Evolutionary conservation across 1,284 basidiomycete genomes (phyloP).

Genomic region (Irpex sp.): DNA sequence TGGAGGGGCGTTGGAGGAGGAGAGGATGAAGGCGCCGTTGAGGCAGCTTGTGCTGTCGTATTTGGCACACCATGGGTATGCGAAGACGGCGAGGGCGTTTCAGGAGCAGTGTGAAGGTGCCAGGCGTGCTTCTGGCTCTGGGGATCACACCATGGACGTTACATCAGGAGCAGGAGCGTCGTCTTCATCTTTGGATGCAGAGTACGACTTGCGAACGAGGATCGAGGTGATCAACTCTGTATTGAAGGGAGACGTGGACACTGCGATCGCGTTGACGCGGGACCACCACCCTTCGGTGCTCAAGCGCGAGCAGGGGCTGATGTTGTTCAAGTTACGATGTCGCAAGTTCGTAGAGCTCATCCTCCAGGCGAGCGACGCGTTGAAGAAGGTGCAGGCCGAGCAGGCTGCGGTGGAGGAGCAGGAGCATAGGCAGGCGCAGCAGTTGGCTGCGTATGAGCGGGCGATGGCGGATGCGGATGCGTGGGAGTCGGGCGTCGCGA

Average conservation of each 20-base stretch:
- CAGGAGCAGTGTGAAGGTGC: constrained; percentile 29
- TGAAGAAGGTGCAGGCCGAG: constrained; percentile 47
- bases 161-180: constrained; percentile 16
- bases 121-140: constrained; percentile 34
- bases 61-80: constrained; percentile 76
- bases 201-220: constrained; percentile 55
- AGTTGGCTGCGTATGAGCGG: constrained; percentile 19
- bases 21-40: constrained; percentile 35
- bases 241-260: constrained; percentile 64
- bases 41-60: constrained; percentile 75
- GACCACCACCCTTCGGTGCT: constrained; percentile 57
- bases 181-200: constrained; percentile 14
- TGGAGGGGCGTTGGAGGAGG: constrained; percentile 20
- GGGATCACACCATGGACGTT: constrained; percentile 32
- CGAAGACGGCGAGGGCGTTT: constrained; percentile 61
- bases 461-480: constrained; percentile 23
- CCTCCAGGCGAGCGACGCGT: constrained; percentile 59
- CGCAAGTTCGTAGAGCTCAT: constrained; percentile 80
- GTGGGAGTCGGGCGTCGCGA: constrained; percentile 22
- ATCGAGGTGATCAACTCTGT: constrained; percentile 66
- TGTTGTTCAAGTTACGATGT: constrained; percentile 73
- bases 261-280: constrained; percentile 51
- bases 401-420: constrained; percentile 37
- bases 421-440: constrained; percentile 24
- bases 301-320: constrained; percentile 57